A percentile compares a stretch with the other conserved stretches of the same genome.
These are phyloP conservation scores for Acrocalymma vagum DNA, from an alignment of 2,329 filamentous ascomycete species.

Conservation along the genomic window DNA sequence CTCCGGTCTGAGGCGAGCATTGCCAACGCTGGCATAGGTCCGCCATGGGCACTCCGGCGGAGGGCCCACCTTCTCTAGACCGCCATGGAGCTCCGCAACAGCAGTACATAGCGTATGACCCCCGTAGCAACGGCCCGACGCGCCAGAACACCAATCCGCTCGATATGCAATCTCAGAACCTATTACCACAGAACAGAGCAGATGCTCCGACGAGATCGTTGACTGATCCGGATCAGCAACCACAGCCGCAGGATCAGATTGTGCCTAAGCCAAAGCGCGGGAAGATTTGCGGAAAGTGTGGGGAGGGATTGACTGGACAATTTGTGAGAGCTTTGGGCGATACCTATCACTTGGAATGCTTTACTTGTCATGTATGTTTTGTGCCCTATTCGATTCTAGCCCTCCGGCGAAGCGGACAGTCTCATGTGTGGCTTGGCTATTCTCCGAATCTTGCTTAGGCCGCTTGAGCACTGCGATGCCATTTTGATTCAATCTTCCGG, in stretches of 20 bases:
- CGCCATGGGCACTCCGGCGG: slow-evolving; percentile 45
- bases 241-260: slow-evolving; percentile 23
- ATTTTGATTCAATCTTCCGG: too few relatives aligned
- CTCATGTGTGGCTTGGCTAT: too few relatives aligned
- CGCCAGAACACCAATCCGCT: slow-evolving; percentile 39
- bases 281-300: slow-evolving; percentile 79
- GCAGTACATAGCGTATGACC: slow-evolving; percentile 40
- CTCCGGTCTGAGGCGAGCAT: slow-evolving; percentile 7
- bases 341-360: slow-evolving; percentile 97
- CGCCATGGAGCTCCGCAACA: slow-evolving; percentile 34
- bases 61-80: slow-evolving; percentile 45
- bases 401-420: too few relatives aligned
- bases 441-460: too few relatives aligned
- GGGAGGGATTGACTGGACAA: slow-evolving; percentile 86
- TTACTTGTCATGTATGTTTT: slow-evolving; percentile 84
- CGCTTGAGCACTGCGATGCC: too few relatives aligned
- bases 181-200: slow-evolving; percentile 31
- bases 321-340: slow-evolving; percentile 94
- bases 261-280: slow-evolving; percentile 39
- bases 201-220: slow-evolving; percentile 33
- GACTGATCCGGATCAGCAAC: slow-evolving; percentile 39
- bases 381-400: background rate
- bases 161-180: slow-evolving; percentile 31
- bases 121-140: slow-evolving; percentile 39
- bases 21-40: slow-evolving; percentile 32